Evolutionary conservation across 1,139 yeast species (phyloP).

Genomic region (Candida sanyaensis): DNA sequence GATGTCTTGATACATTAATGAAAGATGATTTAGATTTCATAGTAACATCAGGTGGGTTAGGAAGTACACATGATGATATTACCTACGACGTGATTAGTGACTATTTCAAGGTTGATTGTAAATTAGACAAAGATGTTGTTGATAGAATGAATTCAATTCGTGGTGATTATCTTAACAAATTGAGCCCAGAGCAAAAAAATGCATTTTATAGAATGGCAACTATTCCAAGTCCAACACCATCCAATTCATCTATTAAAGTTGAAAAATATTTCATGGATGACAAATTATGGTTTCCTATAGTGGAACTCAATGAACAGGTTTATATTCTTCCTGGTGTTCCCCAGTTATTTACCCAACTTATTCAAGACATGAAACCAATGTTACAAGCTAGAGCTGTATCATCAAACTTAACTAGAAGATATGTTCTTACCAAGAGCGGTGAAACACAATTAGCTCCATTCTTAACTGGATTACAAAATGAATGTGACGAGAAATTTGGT

Average conservation of each 20-base stretch:
- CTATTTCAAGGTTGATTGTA: slow-evolving; percentile 55
- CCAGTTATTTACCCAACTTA: slow-evolving; percentile 58
- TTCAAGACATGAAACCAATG: slow-evolving; percentile 31
- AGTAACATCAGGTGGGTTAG: slow-evolving; percentile 83
- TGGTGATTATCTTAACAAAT: slow-evolving; percentile 37
- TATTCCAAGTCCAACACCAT: slow-evolving; percentile 44
- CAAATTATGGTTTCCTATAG: slow-evolving; percentile 81
- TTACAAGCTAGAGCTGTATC: slow-evolving; percentile 26
- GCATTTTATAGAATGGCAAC: slow-evolving; percentile 82
- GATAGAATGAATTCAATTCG: slow-evolving; percentile 57
- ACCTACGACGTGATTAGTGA: slow-evolving; percentile 73
- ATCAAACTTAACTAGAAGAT: slow-evolving; percentile 44
- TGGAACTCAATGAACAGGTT: slow-evolving; percentile 60
- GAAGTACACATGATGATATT: slow-evolving; percentile 89
- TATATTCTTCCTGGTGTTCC: slow-evolving; percentile 86
- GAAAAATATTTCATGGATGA: slow-evolving; percentile 54
- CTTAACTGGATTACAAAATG: slow-evolving; percentile 52
- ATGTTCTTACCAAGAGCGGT: slow-evolving; percentile 58
- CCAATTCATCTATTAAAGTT: slow-evolving; percentile 28
- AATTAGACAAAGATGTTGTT: slow-evolving; percentile 58
- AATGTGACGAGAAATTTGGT: slow-evolving; percentile 39
- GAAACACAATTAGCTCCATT: slow-evolving; percentile 75
- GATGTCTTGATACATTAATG: slow-evolving; percentile 47
- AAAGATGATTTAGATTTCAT: slow-evolving; percentile 60
- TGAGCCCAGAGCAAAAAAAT: slow-evolving; percentile 46